Evolutionary conservation across 331 rosid species (phyloP), one percentile per base, ranked within the genome.

Genomic region (Quercus tomentella): DNA sequence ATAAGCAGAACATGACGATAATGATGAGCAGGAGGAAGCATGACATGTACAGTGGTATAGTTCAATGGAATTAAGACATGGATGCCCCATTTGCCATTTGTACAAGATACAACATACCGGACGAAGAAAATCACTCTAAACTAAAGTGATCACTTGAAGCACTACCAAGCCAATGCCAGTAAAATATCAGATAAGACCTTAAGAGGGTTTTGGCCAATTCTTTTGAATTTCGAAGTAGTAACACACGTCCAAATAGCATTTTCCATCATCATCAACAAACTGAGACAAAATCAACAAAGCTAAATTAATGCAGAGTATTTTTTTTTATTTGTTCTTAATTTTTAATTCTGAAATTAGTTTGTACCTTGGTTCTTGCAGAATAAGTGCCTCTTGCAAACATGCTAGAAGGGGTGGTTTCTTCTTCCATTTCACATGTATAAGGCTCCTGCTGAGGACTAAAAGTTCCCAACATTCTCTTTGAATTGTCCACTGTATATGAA

Each of bases 211-310:
- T 70, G 96, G 87, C 98, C 96, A 94, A 61, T 82, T 88, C 94
- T 89, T 94, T 83, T 85, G 96, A 81, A 94, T 94, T 70, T 94
- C 98, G 81, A 92, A 92, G 86, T 86, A 77, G 89, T 94, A 94
- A 62, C 82, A 84, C 9, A 81, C 79, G 74, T 94, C 97, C 92
- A 94, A 81, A 77, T 89, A 88, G 91, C 97, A 92, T 81, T 90
- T 92, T 65, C 92, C 87, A 89, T 94, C 98, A 76, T 94, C 97
- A 87, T 94, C 98, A 85, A 90, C 87, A 85, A 94, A 94, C 98
- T 94, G 88, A 30, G 73, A 61, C 65, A 80, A 76, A 14, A 84
- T 6, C 2, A 62, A 11, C 8, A 25, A 15, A 52, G 26, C 25
- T 1, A 52, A 60, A 33, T 16, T 33, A 77, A 12, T 9, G 31